Percentiles rank a stretch among this genome's conserved stretches.
Conservation (phyloP, 106 monocot genomes). For the Allium cepa region DNA sequence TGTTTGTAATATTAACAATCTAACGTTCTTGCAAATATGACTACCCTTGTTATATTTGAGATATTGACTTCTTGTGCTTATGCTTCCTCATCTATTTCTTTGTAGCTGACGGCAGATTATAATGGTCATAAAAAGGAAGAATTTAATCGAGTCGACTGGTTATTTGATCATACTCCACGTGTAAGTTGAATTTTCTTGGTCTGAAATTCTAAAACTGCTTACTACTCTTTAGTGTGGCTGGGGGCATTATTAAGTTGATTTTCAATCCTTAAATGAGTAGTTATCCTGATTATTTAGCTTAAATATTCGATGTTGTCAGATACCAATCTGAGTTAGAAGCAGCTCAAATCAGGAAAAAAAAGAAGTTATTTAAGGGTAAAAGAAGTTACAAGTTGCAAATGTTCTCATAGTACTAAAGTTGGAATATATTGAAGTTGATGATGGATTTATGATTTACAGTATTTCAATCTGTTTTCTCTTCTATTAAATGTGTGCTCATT, state of each 20-base stretch:
- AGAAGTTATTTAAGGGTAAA: too few species aligned
- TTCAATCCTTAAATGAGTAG: not conserved
- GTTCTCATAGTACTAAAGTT: too few species aligned
- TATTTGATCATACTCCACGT: conserved; percentile 50
- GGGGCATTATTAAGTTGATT: not conserved
- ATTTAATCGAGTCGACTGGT: conserved; percentile 63
- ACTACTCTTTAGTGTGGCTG: not conserved
- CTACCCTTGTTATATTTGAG: not conserved
- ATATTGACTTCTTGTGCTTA: not conserved
- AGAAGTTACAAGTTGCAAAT: too few species aligned
- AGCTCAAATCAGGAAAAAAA: too few species aligned
- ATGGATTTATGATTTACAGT: too few species aligned
- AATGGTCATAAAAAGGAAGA: conserved; percentile 46
- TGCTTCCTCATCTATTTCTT: conserved; percentile 1
- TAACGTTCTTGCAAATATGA: too few species aligned
- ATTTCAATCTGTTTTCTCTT: not conserved
- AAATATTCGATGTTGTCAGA: too few species aligned
- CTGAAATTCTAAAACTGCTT: not conserved
- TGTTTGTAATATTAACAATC: too few species aligned
- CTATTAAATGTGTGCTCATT: not conserved
- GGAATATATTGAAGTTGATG: too few species aligned
- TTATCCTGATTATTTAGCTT: too few species aligned
- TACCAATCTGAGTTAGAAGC: too few species aligned
- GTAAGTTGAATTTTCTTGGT: conserved; percentile 25
- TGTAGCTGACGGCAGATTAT: conserved; percentile 32